Evolutionary conservation across 768 basidiomycete species (phyloP).

Genomic region (Exidia glandulosa): DNA sequence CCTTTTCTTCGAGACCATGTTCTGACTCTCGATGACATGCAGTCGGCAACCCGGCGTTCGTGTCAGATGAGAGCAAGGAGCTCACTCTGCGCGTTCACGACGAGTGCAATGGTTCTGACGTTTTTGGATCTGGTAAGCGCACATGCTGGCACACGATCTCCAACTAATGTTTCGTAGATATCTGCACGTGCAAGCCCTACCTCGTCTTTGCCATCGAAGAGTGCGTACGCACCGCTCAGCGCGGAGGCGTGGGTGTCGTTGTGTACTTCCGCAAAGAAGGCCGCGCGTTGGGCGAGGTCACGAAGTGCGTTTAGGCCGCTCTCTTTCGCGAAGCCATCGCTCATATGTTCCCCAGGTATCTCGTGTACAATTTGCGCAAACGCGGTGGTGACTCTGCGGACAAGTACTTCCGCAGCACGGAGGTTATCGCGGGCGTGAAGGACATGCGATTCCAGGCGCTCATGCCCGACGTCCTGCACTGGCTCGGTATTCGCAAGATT

Average conservation of each 20-base stretch:
- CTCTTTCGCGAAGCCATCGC: background rate
- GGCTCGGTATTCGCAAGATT: conserved; percentile 86
- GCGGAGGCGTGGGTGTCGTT: conserved; percentile 84
- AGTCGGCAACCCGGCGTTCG: conserved; percentile 78
- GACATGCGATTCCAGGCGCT: conserved; percentile 91
- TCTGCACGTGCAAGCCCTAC: conserved; percentile 90
- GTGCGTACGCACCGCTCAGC: conserved; percentile 71
- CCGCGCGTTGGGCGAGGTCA: conserved; percentile 86
- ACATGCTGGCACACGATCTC: conserved; percentile 9
- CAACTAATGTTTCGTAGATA: conserved; percentile 30
- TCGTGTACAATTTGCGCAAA: conserved; percentile 95
- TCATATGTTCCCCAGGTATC: conserved; percentile 39
- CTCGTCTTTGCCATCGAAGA: conserved; percentile 89
- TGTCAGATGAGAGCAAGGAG: conserved; percentile 66
- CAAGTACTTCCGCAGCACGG: conserved; percentile 90
- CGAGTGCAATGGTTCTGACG: conserved; percentile 94
- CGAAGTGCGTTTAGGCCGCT: conserved; percentile 42
- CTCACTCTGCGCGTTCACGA: conserved; percentile 87
- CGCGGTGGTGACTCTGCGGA: conserved; percentile 88
- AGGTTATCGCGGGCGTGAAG: conserved; percentile 88
- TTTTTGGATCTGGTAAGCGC: conserved; percentile 60
- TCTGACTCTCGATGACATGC: conserved; percentile 2
- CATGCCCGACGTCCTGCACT: conserved; percentile 95
- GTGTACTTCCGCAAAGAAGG: conserved; percentile 95
- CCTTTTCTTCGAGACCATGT: background rate